Evolutionary conservation across 176 grass and related monocot genomes (phyloP), one percentile per base, ranked within the genome.

Genomic region (Thalia dealbata): DNA sequence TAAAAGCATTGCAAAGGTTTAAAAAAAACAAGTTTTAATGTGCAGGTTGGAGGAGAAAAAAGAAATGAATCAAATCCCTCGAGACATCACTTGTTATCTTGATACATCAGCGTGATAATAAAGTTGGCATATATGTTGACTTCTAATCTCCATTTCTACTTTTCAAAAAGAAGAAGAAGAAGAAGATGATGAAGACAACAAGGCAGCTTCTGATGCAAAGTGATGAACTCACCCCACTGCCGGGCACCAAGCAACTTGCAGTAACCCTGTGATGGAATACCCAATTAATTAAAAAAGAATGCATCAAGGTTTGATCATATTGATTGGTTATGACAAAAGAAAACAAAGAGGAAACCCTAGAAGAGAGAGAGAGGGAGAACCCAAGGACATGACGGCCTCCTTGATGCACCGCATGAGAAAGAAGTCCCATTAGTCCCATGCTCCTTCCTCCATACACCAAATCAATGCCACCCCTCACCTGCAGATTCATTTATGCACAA

Each of bases 361-460:
- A 38, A 60, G 55, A 61, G 55, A 44, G 10, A 50, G 41, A 7
- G 73, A 25, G 41, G 46, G 71, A 78, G 44, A 72, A 96, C 93
- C 93, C 93, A 75, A 96, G 85, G 42, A 96, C 93, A 88, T 96
- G 93, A 78, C 93, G 89, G 18, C 93, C 93, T 75, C 93, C 93
- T 74, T 96, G 89, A 84, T 92, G 93, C 75, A 96, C 93, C 64
- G 93, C 93, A 76, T 92, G 93, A 68, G 87, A 96, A 76, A 96
- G 84, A 41, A 96, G 65, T 9, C 93, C 93, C 93, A 96, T 96
- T 78, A 96, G 86, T 61, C 93, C 93, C 42, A 96, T 92, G 84
- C 89, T 92, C 41, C 93, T 89, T 60, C 93, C 93, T 18, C 93
- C 93, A 63, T 96, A 96, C 75, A 96, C 93, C 80, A 96, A 74